phyloP scores from a whole-genome alignment of 768 basidiomycete genomes.

The Suillus bovinus region DNA sequence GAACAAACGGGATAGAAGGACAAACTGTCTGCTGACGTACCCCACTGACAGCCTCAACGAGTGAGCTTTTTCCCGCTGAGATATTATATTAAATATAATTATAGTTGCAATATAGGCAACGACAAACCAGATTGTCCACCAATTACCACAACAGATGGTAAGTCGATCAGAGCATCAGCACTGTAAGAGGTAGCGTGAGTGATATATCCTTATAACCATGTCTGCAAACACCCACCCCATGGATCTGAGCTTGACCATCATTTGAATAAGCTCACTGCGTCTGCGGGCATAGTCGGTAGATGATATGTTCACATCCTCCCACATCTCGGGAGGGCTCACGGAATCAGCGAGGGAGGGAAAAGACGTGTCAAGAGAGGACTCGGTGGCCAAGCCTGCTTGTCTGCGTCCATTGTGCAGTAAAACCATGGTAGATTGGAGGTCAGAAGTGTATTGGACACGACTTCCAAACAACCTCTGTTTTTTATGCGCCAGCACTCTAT shows the following conservation, averaged over 20 bases:
- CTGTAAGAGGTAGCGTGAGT: constrained; percentile 26
- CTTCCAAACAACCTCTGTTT: neutral
- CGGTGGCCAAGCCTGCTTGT: neutral
- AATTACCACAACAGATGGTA: constrained; percentile 57
- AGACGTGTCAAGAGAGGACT: neutral
- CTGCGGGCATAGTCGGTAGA: constrained; percentile 40
- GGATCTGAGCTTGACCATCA: constrained; percentile 38
- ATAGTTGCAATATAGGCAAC: neutral
- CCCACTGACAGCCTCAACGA: constrained; percentile 58
- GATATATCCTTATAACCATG: neutral
- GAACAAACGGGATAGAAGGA: neutral
- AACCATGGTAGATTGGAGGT: neutral
- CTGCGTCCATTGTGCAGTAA: neutral
- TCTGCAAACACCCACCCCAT: constrained; percentile 36
- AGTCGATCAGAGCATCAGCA: constrained; percentile 38
- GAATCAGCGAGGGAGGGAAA: neutral
- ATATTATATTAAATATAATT: constrained; percentile 4
- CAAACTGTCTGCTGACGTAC: constrained; percentile 32
- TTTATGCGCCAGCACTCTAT: neutral
- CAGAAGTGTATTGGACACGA: neutral
- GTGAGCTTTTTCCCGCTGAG: constrained; percentile 58
- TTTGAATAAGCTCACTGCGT: constrained; percentile 40
- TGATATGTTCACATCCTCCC: constrained; percentile 24
- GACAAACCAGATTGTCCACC: constrained; percentile 54
- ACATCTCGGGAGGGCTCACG: constrained; percentile 5